These are phyloP conservation scores for Tulasnella sp. DNA, from an alignment of 768 basidiomycete species.

Conservation along the genomic window DNA sequence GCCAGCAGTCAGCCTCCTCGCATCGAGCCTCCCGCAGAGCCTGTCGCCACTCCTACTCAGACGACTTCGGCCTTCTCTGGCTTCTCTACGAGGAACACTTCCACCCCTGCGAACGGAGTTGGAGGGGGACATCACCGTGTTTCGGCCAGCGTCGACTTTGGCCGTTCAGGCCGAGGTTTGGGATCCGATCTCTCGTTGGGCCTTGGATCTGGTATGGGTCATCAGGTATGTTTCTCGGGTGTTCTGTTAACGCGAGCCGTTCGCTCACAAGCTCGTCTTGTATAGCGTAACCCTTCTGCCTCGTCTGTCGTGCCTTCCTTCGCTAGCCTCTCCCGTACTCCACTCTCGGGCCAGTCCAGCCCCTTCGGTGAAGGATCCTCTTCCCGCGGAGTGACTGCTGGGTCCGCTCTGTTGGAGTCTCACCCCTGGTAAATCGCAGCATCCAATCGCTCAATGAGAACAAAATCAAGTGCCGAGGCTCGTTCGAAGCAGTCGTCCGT, in stretches of 20 bases:
- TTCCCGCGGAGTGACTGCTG: not conserved
- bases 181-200: not conserved
- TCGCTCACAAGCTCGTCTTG: not conserved
- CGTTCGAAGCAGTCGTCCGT: not conserved
- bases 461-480: not conserved
- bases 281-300: slow-evolving; percentile 12
- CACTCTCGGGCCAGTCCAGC: slow-evolving; percentile 8
- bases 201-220: slow-evolving; percentile 4
- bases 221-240: not conserved
- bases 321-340: not conserved
- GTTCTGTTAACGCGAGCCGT: too few species aligned
- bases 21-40: not conserved
- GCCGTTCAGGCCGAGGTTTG: not conserved
- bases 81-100: not conserved
- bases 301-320: slow-evolving; percentile 2
- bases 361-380: slow-evolving; percentile 2
- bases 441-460: not conserved
- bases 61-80: not conserved
- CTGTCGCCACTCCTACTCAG: not conserved
- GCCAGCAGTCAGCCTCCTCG: not conserved
- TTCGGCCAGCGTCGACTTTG: slow-evolving; percentile 10
- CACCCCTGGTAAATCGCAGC: not conserved
- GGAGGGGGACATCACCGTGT: slow-evolving; percentile 11
- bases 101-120: not conserved
- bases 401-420: not conserved